A percentile compares a stretch with the other conserved stretches of the same genome.
These are phyloP conservation scores for Chlorella sp. DNA, from an alignment of 139 green algal species.

Conservation along the genomic window DNA sequence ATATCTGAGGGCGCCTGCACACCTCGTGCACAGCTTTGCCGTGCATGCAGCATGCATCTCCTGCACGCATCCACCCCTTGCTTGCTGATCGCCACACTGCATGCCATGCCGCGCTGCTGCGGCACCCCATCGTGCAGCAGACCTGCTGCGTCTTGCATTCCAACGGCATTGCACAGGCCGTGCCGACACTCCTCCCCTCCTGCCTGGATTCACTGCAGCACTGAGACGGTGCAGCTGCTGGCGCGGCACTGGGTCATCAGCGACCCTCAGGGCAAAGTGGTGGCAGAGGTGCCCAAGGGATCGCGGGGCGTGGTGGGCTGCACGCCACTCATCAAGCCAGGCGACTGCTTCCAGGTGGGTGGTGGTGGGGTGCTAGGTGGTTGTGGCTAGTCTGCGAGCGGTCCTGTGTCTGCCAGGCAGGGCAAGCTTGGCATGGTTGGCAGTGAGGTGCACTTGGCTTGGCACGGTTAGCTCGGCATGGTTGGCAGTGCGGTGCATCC, in stretches of 20 bases:
- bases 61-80: background rate
- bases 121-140: too few species aligned
- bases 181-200: too few species aligned
- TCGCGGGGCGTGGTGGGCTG: slow-evolving; percentile 45
- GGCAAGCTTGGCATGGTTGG: background rate
- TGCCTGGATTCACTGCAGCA: slow-evolving; percentile 27
- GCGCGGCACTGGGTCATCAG: slow-evolving; percentile 48
- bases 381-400: background rate
- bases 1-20: background rate
- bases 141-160: background rate
- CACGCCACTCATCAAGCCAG: slow-evolving; percentile 51
- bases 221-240: slow-evolving; percentile 43
- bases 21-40: too few species aligned
- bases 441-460: too few species aligned
- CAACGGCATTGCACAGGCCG: too few species aligned
- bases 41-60: too few species aligned
- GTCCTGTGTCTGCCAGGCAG: background rate
- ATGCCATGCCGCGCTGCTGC: background rate
- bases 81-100: background rate
- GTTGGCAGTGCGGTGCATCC: too few species aligned
- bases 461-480: too few species aligned
- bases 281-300: slow-evolving; percentile 36
- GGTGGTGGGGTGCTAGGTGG: background rate
- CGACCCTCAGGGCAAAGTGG: slow-evolving; percentile 13
- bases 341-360: slow-evolving; percentile 37